Conservation (phyloP, 352 stramenopile genomes). For the Phytophthora ramorum region DNA sequence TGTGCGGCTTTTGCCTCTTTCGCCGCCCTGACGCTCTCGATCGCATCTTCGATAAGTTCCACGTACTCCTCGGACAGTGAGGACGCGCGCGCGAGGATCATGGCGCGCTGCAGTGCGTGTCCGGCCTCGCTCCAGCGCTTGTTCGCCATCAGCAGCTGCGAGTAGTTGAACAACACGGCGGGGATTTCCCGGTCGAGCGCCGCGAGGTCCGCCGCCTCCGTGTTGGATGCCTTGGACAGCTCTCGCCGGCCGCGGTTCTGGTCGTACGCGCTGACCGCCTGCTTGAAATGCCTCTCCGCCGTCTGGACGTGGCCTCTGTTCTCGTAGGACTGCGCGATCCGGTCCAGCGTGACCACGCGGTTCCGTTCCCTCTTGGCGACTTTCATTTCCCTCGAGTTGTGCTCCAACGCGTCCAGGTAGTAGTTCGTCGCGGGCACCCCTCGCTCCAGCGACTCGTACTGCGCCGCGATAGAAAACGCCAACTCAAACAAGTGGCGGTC, state of each 20-base stretch:
- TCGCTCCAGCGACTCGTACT: conserved; percentile 68
- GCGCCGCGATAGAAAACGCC: conserved; percentile 75
- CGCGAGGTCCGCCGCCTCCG: conserved; percentile 29
- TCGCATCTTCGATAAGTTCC: conserved; percentile 32
- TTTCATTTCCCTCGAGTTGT: conserved; percentile 42
- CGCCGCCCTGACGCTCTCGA: conserved; percentile 17
- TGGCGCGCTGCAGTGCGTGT: conserved; percentile 29
- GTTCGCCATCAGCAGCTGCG: conserved; percentile 34
- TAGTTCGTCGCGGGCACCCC: conserved; percentile 56
- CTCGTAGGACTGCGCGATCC: conserved; percentile 82
- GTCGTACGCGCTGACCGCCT: conserved; percentile 40
- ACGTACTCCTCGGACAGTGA: conserved; percentile 33
- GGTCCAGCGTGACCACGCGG: conserved; percentile 77
- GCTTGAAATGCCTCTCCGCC: conserved; percentile 44
- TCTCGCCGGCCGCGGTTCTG: conserved; percentile 36
- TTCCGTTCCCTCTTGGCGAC: conserved; percentile 43
- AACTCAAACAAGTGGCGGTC: conserved; percentile 84
- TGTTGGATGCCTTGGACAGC: conserved; percentile 32
- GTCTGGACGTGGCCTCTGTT: conserved; percentile 40
- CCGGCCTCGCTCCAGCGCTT: conserved; percentile 37
- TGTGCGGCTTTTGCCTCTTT: conserved; percentile 19
- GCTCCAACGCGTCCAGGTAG: conserved; percentile 73
- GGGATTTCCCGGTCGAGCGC: conserved; percentile 45
- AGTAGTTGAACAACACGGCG: conserved; percentile 49
- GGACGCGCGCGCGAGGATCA: conserved; percentile 29